phyloP scores from a whole-genome alignment of 2,329 filamentous ascomycete genomes.

The Penicillium concentricum region DNA sequence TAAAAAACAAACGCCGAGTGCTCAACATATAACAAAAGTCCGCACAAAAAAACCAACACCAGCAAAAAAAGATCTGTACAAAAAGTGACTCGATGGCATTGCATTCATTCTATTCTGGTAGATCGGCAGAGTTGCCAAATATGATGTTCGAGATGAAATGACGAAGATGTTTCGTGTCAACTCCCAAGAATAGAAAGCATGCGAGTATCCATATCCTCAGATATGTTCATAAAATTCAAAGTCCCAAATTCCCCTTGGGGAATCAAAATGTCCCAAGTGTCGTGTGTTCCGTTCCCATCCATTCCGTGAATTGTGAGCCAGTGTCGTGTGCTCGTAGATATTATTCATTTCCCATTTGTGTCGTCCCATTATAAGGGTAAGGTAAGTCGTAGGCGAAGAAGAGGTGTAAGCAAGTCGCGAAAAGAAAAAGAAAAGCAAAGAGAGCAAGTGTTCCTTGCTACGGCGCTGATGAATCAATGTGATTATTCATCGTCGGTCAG shows the following conservation, averaged over 20 bases:
- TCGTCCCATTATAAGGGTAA: conserved; percentile 20
- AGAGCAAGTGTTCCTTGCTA: neutral
- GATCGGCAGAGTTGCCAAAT: neutral
- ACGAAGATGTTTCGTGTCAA: neutral
- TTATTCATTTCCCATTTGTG: conserved; percentile 29
- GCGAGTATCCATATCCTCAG: conserved; percentile 12
- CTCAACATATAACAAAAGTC: neutral
- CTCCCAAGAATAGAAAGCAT: neutral
- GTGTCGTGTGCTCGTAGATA: conserved; percentile 17
- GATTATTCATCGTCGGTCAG: conserved; percentile 45
- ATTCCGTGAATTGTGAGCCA: conserved; percentile 14
- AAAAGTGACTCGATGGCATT: neutral
- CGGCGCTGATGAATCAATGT: neutral
- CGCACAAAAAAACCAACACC: neutral
- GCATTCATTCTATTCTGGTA: neutral
- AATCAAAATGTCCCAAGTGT: conserved; percentile 15
- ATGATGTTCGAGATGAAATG: neutral
- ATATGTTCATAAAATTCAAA: conserved; percentile 20
- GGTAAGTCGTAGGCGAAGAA: conserved; percentile 10
- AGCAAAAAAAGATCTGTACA: conserved; percentile 3
- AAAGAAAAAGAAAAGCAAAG: conserved; percentile 13
- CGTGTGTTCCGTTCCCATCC: conserved; percentile 19
- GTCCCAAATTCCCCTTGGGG: conserved; percentile 1
- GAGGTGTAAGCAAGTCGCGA: conserved; percentile 6
- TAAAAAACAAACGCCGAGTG: neutral